These are phyloP conservation scores for Populus davidiana DNA, from an alignment of 345 rosid species.

Conservation along the genomic window DNA sequence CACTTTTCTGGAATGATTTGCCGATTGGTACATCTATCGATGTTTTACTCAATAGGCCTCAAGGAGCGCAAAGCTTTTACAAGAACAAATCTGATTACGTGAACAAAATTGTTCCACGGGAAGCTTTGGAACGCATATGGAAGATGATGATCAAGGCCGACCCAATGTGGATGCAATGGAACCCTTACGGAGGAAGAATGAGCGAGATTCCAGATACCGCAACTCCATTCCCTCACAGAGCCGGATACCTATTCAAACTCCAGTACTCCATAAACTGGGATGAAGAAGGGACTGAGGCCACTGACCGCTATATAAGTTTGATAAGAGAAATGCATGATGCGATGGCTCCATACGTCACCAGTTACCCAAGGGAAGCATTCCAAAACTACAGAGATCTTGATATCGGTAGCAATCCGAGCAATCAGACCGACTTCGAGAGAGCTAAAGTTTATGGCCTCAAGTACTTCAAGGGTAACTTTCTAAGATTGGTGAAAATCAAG, in stretches of 20 bases:
- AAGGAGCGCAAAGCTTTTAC: not conserved
- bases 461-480: constrained; percentile 1
- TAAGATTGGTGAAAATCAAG: not conserved
- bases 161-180: constrained; percentile 2
- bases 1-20: constrained; percentile 3
- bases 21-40: constrained; percentile 7
- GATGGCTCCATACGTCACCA: not conserved
- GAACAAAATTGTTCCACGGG: constrained; percentile 2
- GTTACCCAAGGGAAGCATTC: not conserved
- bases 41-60: not conserved
- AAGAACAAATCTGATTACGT: constrained; percentile 17
- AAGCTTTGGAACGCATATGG: constrained; percentile 7
- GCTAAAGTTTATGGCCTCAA: not conserved
- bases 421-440: not conserved
- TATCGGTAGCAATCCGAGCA: not conserved
- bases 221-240: constrained; percentile 17
- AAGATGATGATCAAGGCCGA: constrained; percentile 1
- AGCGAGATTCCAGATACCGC: constrained; percentile 1
- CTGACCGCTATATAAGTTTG: not conserved
- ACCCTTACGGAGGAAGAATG: constrained; percentile 22
- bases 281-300: not conserved
- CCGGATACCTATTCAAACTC: constrained; percentile 10
- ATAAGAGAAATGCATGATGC: constrained; percentile 3
- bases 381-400: constrained; percentile 6
- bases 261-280: constrained; percentile 5